Conservation (phyloP, 441 rosid species). For the Melastoma candidum region DNA sequence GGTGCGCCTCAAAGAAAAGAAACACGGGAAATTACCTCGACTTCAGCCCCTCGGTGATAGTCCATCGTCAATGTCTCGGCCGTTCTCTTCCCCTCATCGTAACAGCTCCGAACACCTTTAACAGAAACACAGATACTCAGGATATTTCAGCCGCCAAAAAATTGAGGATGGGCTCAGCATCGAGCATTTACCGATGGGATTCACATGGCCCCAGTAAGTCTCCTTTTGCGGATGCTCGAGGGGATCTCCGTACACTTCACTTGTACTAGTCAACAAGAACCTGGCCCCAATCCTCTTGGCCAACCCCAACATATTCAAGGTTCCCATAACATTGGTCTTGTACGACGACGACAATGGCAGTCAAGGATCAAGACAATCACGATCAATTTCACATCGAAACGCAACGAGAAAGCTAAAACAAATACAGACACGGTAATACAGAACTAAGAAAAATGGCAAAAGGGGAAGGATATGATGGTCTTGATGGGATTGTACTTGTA, state of each 20-base stretch:
- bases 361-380: no score
- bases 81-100: slow-evolving; percentile 92
- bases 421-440: not conserved
- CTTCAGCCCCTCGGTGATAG: slow-evolving; percentile 85
- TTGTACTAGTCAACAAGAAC: no score
- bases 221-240: slow-evolving; percentile 43
- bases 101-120: slow-evolving; percentile 88
- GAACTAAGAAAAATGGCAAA: not conserved
- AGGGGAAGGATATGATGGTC: not conserved
- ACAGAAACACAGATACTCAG: slow-evolving; percentile 6
- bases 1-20: not conserved
- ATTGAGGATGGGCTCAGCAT: not conserved
- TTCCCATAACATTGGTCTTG: no score
- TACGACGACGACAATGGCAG: no score
- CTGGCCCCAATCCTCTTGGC: no score
- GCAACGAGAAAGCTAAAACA: not conserved
- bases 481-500: not conserved
- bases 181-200: slow-evolving; percentile 60
- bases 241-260: no score
- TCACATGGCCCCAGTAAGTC: slow-evolving; percentile 73
- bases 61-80: slow-evolving; percentile 93
- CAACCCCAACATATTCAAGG: no score
- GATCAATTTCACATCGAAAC: not conserved
- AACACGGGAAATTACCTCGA: slow-evolving; percentile 46
- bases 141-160: not conserved